A percentile compares a stretch with the other conserved stretches of the same genome.
phyloP scores from a whole-genome alignment of 345 rosid species.

The Punica granatum region DNA sequence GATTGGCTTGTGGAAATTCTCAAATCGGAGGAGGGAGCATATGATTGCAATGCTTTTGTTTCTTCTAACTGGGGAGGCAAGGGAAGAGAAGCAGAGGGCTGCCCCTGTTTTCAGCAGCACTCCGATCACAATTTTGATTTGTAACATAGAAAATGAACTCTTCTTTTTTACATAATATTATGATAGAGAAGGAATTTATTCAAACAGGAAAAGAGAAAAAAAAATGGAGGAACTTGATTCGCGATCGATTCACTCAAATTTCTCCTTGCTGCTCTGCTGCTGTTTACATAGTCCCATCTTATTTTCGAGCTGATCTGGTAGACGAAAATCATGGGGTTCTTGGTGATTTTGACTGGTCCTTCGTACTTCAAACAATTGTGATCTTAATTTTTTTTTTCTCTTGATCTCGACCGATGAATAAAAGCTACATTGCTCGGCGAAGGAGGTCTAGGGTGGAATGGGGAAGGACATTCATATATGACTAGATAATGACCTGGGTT shows the following conservation, averaged over 20 bases:
- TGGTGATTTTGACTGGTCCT: too few species aligned
- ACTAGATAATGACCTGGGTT: too few species aligned
- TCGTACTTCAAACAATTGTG: too few species aligned
- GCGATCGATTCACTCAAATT: background rate
- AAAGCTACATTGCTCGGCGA: too few species aligned
- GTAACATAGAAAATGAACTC: constrained; percentile 28
- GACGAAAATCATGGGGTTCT: too few species aligned
- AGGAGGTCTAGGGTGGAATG: too few species aligned
- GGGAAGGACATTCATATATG: too few species aligned
- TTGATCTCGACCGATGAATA: too few species aligned
- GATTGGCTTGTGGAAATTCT: background rate
- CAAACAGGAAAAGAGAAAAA: background rate
- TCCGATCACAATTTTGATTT: constrained; percentile 43
- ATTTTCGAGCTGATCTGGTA: too few species aligned
- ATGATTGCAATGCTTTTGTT: background rate
- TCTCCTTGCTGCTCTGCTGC: background rate
- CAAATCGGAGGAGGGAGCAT: background rate
- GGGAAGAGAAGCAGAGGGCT: constrained; percentile 20
- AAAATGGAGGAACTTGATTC: background rate
- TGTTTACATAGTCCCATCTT: too few species aligned
- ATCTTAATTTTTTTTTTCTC: too few species aligned
- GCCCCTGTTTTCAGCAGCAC: constrained; percentile 11
- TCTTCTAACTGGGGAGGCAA: constrained; percentile 21
- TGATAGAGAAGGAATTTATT: constrained; percentile 1
- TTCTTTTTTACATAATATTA: background rate